These are phyloP conservation scores for Fraxinus greggii DNA, from an alignment of 305 asterid genomes.

Conservation along the genomic window DNA sequence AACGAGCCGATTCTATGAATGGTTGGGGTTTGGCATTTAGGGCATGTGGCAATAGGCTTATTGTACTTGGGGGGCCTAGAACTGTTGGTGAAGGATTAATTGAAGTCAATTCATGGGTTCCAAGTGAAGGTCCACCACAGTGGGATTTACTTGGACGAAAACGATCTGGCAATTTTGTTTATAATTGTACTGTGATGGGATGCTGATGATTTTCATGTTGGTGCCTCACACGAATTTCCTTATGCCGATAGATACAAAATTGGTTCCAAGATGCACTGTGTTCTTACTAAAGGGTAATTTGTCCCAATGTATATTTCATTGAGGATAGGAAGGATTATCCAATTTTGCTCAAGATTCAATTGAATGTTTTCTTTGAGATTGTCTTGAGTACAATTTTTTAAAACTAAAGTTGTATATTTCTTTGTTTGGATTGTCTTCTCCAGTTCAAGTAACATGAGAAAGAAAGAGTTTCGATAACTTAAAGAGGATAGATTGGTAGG, in stretches of 20 bases:
- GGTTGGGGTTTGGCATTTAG: constrained; percentile 98
- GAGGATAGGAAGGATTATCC: constrained; percentile 48
- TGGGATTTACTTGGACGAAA: constrained; percentile 79
- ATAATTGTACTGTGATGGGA: constrained; percentile 91
- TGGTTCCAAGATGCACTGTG: constrained; percentile 48
- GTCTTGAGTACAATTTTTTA: constrained; percentile 47
- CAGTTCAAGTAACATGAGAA: constrained; percentile 49
- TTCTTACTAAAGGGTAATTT: constrained; percentile 70
- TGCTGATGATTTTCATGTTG: constrained; percentile 45
- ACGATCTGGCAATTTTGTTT: constrained; percentile 71
- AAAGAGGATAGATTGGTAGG: constrained; percentile 19
- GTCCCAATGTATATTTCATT: not conserved
- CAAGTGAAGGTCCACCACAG: constrained; percentile 66
- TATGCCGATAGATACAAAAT: constrained; percentile 30
- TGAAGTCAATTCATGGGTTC: constrained; percentile 81
- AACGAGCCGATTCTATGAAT: constrained; percentile 69
- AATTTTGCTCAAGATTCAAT: constrained; percentile 47
- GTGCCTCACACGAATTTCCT: constrained; percentile 28
- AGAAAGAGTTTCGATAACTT: constrained; percentile 45
- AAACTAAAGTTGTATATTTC: constrained; percentile 34
- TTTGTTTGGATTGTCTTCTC: constrained; percentile 43
- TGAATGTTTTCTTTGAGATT: constrained; percentile 44
- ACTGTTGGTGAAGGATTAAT: constrained; percentile 65
- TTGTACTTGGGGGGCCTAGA: constrained; percentile 88
- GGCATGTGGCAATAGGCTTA: constrained; percentile 79